These are phyloP conservation scores for Entamoeba dispar DNA, from an alignment of 208 protist genomes.

Conservation along the genomic window DNA sequence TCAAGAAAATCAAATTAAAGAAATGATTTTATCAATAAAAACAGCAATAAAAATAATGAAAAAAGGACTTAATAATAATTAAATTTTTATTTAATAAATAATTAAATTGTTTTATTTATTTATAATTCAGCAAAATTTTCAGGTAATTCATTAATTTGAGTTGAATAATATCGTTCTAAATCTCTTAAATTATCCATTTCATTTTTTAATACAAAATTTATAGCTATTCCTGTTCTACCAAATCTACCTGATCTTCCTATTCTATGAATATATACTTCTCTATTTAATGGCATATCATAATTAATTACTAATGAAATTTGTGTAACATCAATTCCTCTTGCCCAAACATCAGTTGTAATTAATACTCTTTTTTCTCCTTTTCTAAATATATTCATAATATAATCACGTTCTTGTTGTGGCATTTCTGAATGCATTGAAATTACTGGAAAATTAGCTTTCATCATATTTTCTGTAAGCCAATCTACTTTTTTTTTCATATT, in stretches of 20 bases:
- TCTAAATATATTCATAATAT: constrained; percentile 85
- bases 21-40: too few species aligned
- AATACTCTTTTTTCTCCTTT: constrained; percentile 77
- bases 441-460: constrained; percentile 72
- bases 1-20: too few species aligned
- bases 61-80: too few species aligned
- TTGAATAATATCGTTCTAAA: neutral
- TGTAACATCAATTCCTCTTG: constrained; percentile 52
- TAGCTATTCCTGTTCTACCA: constrained; percentile 95
- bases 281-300: constrained; percentile 44
- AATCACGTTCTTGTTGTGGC: constrained; percentile 81
- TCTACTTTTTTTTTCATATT: constrained; percentile 95
- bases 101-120: neutral
- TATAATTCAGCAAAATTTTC: constrained; percentile 13
- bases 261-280: constrained; percentile 93
- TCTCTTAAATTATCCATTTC: constrained; percentile 54
- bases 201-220: constrained; percentile 84
- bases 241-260: constrained; percentile 96
- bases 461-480: constrained; percentile 81
- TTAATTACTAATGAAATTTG: constrained; percentile 23
- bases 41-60: too few species aligned
- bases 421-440: constrained; percentile 81
- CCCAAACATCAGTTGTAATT: constrained; percentile 86
- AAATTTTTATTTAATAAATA: neutral
- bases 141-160: constrained; percentile 28